A percentile compares a stretch with the other conserved stretches of the same genome.
These are phyloP conservation scores for Eucalyptus tenuipes DNA, from an alignment of 345 rosid species.

Conservation along the genomic window DNA sequence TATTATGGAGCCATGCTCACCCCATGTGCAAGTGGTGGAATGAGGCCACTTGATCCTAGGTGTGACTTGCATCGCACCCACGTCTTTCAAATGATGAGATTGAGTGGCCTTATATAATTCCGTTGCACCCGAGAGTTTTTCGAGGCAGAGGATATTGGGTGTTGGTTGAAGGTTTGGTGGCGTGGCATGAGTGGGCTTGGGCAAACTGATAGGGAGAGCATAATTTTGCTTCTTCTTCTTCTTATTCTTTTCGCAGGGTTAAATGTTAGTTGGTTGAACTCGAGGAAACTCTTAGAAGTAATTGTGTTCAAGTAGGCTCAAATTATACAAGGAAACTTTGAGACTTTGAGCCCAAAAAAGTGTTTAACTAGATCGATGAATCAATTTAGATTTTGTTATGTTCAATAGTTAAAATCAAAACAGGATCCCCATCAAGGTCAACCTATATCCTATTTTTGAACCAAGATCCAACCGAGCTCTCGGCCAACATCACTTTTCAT, in stretches of 20 bases:
- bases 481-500: not conserved
- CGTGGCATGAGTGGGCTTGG: not conserved
- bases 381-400: too few species aligned
- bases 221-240: too few species aligned
- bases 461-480: not conserved
- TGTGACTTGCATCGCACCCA: not conserved
- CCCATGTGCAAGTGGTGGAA: too few species aligned
- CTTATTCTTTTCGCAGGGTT: too few species aligned
- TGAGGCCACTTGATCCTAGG: not conserved
- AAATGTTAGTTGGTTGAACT: not conserved
- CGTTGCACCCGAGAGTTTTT: not conserved
- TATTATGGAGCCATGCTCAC: too few species aligned
- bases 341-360: not conserved
- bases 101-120: not conserved
- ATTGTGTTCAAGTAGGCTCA: not conserved
- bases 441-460: not conserved
- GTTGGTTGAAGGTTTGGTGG: not conserved
- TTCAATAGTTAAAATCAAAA: not conserved
- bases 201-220: not conserved
- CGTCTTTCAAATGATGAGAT: not conserved
- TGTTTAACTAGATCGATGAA: not conserved
- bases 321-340: not conserved
- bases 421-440: not conserved
- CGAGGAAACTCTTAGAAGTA: not conserved
- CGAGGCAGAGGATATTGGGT: not conserved